These are phyloP conservation scores for Dacryopinax spathularia DNA, from an alignment of 768 basidiomycete species.

Conservation along the genomic window DNA sequence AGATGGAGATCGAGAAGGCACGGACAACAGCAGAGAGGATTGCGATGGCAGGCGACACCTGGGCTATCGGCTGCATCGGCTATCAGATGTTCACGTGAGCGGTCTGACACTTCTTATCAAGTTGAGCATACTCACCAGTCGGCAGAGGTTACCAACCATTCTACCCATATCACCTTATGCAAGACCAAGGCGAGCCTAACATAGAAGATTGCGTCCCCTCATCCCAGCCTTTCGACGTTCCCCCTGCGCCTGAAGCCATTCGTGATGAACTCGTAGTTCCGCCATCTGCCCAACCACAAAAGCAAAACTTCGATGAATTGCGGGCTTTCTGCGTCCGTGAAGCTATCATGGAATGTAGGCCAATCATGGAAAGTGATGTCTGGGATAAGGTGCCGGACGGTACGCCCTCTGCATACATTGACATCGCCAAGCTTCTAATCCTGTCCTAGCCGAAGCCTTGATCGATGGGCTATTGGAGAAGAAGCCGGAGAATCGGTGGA, in stretches of 20 bases:
- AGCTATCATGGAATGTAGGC: not conserved
- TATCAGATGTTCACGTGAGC: constrained; percentile 4
- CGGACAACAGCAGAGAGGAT: not conserved
- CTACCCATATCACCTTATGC: not conserved
- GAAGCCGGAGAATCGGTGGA: not conserved
- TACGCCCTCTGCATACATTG: not conserved
- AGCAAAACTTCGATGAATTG: not conserved
- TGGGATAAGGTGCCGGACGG: not conserved
- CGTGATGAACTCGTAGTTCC: not conserved
- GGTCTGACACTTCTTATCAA: no score
- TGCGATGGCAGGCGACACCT: not conserved
- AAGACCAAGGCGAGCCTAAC: not conserved
- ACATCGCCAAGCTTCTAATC: not conserved
- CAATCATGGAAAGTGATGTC: not conserved
- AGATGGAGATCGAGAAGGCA: no score
- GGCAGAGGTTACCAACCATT: not conserved
- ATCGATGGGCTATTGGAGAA: not conserved
- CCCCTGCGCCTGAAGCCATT: not conserved
- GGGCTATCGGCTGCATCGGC: not conserved
- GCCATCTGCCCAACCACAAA: not conserved
- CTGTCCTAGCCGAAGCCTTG: not conserved
- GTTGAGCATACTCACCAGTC: no score
- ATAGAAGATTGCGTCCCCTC: not conserved
- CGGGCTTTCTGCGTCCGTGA: not conserved
- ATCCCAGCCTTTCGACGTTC: not conserved